These are phyloP conservation scores for Pyracantha coccinea DNA, from an alignment of 331 rosid genomes.

Conservation along the genomic window DNA sequence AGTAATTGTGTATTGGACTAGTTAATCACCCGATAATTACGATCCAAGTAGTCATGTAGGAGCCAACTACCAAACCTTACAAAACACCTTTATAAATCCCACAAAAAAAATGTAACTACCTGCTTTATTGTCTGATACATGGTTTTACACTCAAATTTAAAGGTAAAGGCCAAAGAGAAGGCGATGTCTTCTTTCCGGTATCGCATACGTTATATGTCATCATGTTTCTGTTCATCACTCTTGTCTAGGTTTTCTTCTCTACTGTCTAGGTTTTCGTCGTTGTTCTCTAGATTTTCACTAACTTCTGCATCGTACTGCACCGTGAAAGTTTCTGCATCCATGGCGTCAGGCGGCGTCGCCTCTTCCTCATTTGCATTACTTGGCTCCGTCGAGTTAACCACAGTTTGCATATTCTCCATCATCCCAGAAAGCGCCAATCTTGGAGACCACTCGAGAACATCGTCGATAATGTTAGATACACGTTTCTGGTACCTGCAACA, in stretches of 20 bases:
- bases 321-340: conserved; percentile 23
- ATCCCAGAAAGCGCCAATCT: conserved; percentile 86
- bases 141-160: conserved; percentile 42
- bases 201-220: conserved; percentile 25
- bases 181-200: conserved; percentile 33
- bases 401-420: conserved; percentile 85
- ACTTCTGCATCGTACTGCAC: conserved; percentile 44
- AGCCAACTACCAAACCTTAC: background rate
- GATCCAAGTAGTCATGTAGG: background rate
- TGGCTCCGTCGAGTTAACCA: conserved; percentile 48
- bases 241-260: conserved; percentile 30
- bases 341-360: conserved; percentile 19
- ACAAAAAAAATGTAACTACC: conserved; percentile 14
- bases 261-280: conserved; percentile 26
- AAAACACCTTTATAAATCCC: background rate
- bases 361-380: conserved; percentile 31
- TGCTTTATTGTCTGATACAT: conserved; percentile 39
- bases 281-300: conserved; percentile 32
- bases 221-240: conserved; percentile 39
- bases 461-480: conserved; percentile 90
- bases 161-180: conserved; percentile 14
- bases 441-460: conserved; percentile 99
- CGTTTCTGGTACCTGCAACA: conserved; percentile 79
- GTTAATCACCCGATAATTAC: too few species aligned
- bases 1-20: too few species aligned